Percentiles rank a stretch among this genome's conserved stretches.
Evolutionary conservation across 2,329 filamentous ascomycete genomes (phyloP).

Genomic region (Calonectria crousiana): DNA sequence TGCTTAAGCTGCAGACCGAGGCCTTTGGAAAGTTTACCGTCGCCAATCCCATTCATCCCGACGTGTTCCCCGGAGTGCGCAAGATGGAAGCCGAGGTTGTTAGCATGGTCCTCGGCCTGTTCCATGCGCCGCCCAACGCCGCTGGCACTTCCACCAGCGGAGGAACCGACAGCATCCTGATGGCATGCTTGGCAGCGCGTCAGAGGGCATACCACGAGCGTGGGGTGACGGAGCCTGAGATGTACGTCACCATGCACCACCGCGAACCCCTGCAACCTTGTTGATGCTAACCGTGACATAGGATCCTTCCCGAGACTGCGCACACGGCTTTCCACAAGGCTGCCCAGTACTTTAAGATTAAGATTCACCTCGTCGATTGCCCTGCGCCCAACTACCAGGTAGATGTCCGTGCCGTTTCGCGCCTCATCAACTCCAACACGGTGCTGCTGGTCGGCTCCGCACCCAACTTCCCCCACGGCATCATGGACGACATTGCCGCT

Average conservation of each 20-base stretch:
- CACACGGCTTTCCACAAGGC: slow-evolving; percentile 98
- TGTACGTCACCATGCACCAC: slow-evolving; percentile 66
- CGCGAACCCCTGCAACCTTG: background rate
- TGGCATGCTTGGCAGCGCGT: slow-evolving; percentile 91
- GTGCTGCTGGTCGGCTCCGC: slow-evolving; percentile 93
- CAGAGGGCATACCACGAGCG: slow-evolving; percentile 90
- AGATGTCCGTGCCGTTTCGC: slow-evolving; percentile 79
- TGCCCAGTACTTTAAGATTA: slow-evolving; percentile 96
- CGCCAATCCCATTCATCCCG: slow-evolving; percentile 95
- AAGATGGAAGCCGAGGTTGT: slow-evolving; percentile 99
- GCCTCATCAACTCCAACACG: slow-evolving; percentile 94
- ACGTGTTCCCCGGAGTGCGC: slow-evolving; percentile 96
- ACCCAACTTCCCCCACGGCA: slow-evolving; percentile 97
- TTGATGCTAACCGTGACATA: slow-evolving; percentile 50
- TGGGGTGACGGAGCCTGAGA: slow-evolving; percentile 92
- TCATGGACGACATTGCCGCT: slow-evolving; percentile 92
- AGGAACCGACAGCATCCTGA: slow-evolving; percentile 95
- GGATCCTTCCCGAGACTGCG: slow-evolving; percentile 93
- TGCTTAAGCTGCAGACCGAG: slow-evolving; percentile 88
- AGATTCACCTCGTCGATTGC: slow-evolving; percentile 88
- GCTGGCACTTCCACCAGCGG: slow-evolving; percentile 93
- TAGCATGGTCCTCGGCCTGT: slow-evolving; percentile 91
- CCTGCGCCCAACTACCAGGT: slow-evolving; percentile 89
- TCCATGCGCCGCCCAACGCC: slow-evolving; percentile 87
- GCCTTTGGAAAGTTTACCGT: slow-evolving; percentile 96